Percentiles rank a stretch among this genome's conserved stretches.
phyloP scores from a whole-genome alignment of 345 rosid genomes.

The Eucalyptus grandis region DNA sequence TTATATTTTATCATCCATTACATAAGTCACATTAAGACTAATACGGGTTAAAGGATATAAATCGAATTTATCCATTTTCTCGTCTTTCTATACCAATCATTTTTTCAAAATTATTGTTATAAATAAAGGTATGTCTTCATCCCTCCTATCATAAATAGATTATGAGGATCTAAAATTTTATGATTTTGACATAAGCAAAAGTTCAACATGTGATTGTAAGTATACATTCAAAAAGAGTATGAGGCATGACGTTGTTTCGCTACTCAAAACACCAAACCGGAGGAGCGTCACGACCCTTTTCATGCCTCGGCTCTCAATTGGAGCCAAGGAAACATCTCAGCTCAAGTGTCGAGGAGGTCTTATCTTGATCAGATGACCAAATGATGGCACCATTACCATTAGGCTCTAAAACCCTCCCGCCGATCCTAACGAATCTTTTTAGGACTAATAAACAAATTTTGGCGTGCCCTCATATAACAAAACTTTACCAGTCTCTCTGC shows the following conservation, averaged over 20 bases:
- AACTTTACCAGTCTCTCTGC: background rate
- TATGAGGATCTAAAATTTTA: too few relatives aligned
- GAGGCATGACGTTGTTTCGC: background rate
- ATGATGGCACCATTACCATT: background rate
- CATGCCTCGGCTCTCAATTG: background rate
- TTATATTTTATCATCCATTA: background rate
- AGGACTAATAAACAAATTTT: background rate
- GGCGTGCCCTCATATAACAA: background rate
- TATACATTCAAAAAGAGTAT: background rate
- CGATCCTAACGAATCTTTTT: background rate
- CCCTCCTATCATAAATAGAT: too few relatives aligned
- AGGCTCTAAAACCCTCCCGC: background rate
- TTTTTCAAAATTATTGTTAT: too few relatives aligned
- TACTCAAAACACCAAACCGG: background rate
- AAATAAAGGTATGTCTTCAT: fast-evolving
- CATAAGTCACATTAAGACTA: too few relatives aligned
- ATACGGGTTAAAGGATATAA: too few relatives aligned
- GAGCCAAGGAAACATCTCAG: background rate
- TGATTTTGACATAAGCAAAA: background rate
- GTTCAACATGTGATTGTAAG: background rate
- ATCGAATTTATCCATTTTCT: too few relatives aligned
- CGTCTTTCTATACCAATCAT: too few relatives aligned
- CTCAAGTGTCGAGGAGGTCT: background rate
- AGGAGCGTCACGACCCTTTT: background rate
- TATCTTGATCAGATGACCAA: background rate